Evolutionary conservation across 2,329 filamentous ascomycete species (phyloP).

Genomic region (Penicillium thymicola): DNA sequence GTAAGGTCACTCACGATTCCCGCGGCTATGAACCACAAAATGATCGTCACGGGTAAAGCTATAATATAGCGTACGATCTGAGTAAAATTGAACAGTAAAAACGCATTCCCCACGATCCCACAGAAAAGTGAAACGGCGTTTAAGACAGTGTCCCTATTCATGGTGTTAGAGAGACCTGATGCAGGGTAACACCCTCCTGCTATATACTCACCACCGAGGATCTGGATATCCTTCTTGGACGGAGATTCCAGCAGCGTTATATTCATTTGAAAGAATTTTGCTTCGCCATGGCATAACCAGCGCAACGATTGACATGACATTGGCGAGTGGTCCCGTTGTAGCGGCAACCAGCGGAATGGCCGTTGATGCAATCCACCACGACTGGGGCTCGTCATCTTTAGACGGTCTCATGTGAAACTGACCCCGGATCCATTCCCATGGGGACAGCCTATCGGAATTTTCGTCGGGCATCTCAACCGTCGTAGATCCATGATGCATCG

Average conservation of each 20-base stretch:
- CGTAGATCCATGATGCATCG: constrained; percentile 18
- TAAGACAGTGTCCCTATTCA: constrained; percentile 61
- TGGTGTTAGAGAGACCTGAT: neutral
- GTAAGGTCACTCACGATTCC: constrained; percentile 48
- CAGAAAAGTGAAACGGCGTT: constrained; percentile 75
- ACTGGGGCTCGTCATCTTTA: constrained; percentile 44
- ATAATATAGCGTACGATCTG: constrained; percentile 73
- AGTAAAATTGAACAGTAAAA: constrained; percentile 84
- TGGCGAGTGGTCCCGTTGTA: constrained; percentile 80
- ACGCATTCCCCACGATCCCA: constrained; percentile 74
- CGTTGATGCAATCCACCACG: constrained; percentile 52
- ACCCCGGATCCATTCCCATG: constrained; percentile 20
- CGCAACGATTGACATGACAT: constrained; percentile 81
- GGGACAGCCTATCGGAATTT: constrained; percentile 1
- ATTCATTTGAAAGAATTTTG: constrained; percentile 44
- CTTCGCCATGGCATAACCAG: constrained; percentile 76
- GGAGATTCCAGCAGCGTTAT: constrained; percentile 47
- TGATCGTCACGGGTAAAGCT: constrained; percentile 77
- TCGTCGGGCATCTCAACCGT: constrained; percentile 1
- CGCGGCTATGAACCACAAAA: constrained; percentile 68
- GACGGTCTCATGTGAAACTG: constrained; percentile 36
- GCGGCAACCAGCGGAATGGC: constrained; percentile 74
- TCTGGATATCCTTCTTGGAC: constrained; percentile 60
- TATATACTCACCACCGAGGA: constrained; percentile 61
- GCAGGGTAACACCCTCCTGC: neutral